A percentile compares a stretch with the other conserved stretches of the same genome.
Conservation (phyloP, 2,329 filamentous ascomycete genomes). For the Claviceps africana region DNA sequence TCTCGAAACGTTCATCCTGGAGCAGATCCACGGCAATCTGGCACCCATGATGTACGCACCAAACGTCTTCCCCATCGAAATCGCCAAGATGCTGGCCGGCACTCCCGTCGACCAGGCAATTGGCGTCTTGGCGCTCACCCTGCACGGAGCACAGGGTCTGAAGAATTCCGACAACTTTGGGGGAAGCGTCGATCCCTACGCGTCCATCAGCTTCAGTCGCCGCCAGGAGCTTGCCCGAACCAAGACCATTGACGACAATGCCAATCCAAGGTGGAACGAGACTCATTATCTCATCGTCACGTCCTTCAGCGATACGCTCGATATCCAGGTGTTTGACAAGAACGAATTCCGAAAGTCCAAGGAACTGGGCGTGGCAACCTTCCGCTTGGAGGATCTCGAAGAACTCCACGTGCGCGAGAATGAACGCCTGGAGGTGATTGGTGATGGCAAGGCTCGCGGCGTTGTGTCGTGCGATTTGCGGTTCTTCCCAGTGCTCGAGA, state of each 20-base stretch:
- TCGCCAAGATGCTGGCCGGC: constrained; percentile 94
- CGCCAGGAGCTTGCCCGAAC: constrained; percentile 72
- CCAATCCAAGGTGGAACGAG: constrained; percentile 89
- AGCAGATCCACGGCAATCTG: constrained; percentile 88
- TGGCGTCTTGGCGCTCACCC: constrained; percentile 79
- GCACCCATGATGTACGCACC: constrained; percentile 97
- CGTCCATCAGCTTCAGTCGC: constrained; percentile 70
- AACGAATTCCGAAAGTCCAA: constrained; percentile 96
- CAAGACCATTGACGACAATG: constrained; percentile 72
- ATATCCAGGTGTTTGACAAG: constrained; percentile 76
- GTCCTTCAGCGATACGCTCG: constrained; percentile 75
- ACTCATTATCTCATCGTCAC: constrained; percentile 92
- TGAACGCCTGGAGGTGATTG: constrained; percentile 67
- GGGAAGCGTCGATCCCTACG: constrained; percentile 83
- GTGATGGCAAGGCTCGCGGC: constrained; percentile 73
- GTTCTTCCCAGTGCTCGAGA: constrained; percentile 86
- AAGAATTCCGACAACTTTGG: constrained; percentile 94
- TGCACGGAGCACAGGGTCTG: constrained; percentile 81
- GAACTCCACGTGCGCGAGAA: constrained; percentile 68
- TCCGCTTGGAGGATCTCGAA: constrained; percentile 71
- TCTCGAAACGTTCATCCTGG: constrained; percentile 82
- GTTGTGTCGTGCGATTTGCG: constrained; percentile 68
- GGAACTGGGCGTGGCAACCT: constrained; percentile 77
- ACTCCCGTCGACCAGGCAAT: constrained; percentile 91
- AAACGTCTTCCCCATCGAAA: constrained; percentile 95